Evolutionary conservation across 2,329 filamentous ascomycete species (phyloP), one percentile per base, ranked within the genome.

Genomic region (Elsinoe fawcettii): DNA sequence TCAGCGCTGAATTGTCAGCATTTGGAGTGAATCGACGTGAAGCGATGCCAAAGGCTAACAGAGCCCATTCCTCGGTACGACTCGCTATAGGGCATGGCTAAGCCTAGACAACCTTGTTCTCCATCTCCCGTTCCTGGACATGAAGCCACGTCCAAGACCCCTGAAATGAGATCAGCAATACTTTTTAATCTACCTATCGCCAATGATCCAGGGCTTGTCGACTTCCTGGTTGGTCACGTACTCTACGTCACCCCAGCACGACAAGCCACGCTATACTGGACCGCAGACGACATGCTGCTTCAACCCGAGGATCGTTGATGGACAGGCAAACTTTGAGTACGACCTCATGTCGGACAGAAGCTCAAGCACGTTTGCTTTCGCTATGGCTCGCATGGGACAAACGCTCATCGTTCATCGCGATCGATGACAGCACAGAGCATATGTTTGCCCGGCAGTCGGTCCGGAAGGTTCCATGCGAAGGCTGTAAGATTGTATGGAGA

Each of bases 141-240:
- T 37, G 49, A 32, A 20, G 23, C 30, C 49, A 53, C 32, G 18
- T 6, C 30, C 49, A 53, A 32, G 23, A 23, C 27, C 14, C 22
- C 30, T 34, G 49, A 22, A 53, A 53, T 53, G 49, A 53, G 49
- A 53, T 53, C 49, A 36, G 32, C 49, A 51, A 51, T 36, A 32
- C 14, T 18, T 32, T 32, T 51, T 36, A 34, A 37, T 53, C 49
- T 39, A 39, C 32, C 49, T 11, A 37, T 53, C 46, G 49, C 49
- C 49, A 53, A 53, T 53, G 49, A 46, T 30, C n/a, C 30, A 36
- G 5, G n/a, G 14, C 49, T 53, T 53, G 49, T 53, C 49, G 32
- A 37, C 49, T 53, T 53, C 49, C 49, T 39, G 30, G 49, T 53
- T 53, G 49, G 49, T 53, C 49, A 34, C 34, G 14, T 53, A 36